A percentile compares a stretch with the other conserved stretches of the same genome.
phyloP scores from a whole-genome alignment of 257 asterid species.

The Solanum piurae region DNA sequence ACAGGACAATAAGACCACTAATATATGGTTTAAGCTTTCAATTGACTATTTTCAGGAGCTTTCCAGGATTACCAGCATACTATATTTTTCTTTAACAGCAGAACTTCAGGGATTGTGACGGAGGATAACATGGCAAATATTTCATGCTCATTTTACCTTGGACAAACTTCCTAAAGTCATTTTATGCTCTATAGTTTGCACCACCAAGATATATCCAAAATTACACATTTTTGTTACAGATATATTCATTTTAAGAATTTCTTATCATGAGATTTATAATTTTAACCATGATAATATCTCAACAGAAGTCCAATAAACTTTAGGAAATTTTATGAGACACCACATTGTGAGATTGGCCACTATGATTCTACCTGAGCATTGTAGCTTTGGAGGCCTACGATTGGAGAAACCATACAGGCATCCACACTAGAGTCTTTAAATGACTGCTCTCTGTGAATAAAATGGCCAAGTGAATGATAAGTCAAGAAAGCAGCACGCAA shows the following conservation, averaged over 20 bases:
- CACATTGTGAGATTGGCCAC: neutral
- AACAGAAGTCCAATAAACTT: neutral
- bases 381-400: conserved; percentile 17
- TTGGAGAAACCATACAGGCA: conserved; percentile 11
- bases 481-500: conserved; percentile 25
- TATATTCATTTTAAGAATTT: neutral
- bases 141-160: neutral
- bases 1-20: neutral
- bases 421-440: neutral
- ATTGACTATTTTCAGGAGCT: neutral
- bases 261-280: neutral
- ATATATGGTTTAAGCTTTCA: neutral
- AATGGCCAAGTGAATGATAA: conserved; percentile 23
- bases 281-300: neutral
- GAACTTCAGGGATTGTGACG: neutral
- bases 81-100: neutral
- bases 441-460: conserved; percentile 2
- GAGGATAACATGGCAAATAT: neutral
- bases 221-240: neutral
- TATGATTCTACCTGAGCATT: conserved; percentile 14
- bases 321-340: neutral
- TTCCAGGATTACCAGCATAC: neutral
- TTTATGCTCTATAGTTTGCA: neutral
- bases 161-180: neutral
- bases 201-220: neutral